Evolutionary conservation across 352 stramenopile genomes (phyloP).

Genomic region (Lagenidium sp.): DNA sequence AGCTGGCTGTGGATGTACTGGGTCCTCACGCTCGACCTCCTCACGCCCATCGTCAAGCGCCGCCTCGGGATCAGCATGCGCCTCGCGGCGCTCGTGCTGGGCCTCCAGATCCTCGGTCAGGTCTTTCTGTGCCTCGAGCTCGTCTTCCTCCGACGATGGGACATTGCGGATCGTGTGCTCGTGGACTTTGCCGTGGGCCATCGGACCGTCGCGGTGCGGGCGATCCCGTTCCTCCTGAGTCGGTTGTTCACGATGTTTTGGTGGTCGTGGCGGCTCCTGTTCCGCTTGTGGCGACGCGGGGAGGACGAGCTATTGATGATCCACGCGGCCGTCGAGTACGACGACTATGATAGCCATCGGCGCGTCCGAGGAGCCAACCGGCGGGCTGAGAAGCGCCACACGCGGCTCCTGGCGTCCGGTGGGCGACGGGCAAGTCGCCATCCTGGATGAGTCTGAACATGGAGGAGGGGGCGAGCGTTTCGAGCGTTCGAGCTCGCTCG

Average conservation of each 20-base stretch:
- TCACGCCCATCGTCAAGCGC: slow-evolving; percentile 10
- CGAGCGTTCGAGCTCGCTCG: no score
- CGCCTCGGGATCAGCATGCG: slow-evolving; percentile 1
- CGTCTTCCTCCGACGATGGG: not conserved
- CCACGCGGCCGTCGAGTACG: slow-evolving; percentile 17
- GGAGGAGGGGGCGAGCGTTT: no score
- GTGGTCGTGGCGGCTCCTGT: slow-evolving; percentile 14
- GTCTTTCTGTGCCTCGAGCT: slow-evolving; percentile 1
- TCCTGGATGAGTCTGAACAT: no score
- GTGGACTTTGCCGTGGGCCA: not conserved
- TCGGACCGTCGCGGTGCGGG: not conserved
- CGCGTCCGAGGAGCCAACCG: no score
- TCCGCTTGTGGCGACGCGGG: slow-evolving; percentile 6
- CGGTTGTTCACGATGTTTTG: slow-evolving; percentile 10
- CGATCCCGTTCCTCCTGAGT: slow-evolving; percentile 9
- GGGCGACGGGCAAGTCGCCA: no score
- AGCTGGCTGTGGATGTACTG: slow-evolving; percentile 22
- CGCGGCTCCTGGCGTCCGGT: no score
- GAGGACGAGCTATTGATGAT: slow-evolving; percentile 16
- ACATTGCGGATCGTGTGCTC: slow-evolving; percentile 4
- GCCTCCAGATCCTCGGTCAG: slow-evolving; percentile 3
- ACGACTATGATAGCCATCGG: no score
- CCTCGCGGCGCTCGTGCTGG: not conserved
- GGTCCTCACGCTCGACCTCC: slow-evolving; percentile 20
- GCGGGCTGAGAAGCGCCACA: no score